phyloP scores from a whole-genome alignment of 2,329 filamentous ascomycete species.

The Beauveria australis region DNA sequence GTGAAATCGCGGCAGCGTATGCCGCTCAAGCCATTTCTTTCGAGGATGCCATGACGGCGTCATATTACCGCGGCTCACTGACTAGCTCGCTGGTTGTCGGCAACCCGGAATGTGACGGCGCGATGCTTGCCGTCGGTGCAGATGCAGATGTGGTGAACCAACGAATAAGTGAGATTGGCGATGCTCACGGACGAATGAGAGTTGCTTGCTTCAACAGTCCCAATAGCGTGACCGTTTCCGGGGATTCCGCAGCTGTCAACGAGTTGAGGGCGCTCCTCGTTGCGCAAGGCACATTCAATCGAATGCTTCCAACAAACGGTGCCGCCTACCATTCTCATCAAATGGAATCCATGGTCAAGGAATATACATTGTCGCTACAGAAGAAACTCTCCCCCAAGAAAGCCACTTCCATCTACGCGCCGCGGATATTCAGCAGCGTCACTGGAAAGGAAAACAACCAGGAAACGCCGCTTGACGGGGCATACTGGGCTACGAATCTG shows the following conservation, averaged over 20 bases:
- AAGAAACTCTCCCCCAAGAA: background rate
- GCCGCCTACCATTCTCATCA: background rate
- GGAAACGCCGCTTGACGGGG: background rate
- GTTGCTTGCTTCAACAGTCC: slow-evolving; percentile 24
- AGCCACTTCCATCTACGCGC: background rate
- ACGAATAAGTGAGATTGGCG: slow-evolving; percentile 18
- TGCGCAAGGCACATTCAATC: background rate
- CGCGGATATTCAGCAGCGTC: background rate
- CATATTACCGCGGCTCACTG: slow-evolving; percentile 24
- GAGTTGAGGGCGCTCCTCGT: background rate
- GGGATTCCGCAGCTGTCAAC: background rate
- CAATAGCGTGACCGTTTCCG: background rate
- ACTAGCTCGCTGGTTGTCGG: slow-evolving; percentile 19
- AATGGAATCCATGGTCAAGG: background rate
- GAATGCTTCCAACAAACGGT: background rate
- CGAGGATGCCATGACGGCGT: slow-evolving; percentile 33
- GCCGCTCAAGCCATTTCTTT: slow-evolving; percentile 31
- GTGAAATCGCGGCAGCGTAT: slow-evolving; percentile 36
- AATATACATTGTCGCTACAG: background rate
- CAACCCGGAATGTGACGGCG: slow-evolving; percentile 18
- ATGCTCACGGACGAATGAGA: slow-evolving; percentile 18
- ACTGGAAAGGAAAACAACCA: background rate
- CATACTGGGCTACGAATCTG: background rate
- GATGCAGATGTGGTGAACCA: slow-evolving; percentile 12
- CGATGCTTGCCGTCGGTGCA: slow-evolving; percentile 32